These are phyloP conservation scores for Ramalina peruviana DNA, from an alignment of 495 filamentous ascomycete genomes.

Conservation along the genomic window DNA sequence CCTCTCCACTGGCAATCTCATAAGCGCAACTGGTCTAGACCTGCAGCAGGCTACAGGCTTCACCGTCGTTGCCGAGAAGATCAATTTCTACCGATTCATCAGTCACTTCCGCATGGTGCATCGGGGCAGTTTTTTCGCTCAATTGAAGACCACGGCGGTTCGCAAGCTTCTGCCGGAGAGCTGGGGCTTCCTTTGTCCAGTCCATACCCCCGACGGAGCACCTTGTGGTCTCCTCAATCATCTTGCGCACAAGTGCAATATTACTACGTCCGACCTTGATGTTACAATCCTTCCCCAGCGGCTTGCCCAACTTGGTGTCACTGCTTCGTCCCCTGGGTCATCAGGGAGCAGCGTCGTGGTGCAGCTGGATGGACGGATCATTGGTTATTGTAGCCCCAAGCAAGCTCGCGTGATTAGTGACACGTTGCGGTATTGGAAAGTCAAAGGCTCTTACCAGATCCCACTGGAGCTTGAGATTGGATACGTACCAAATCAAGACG, in stretches of 20 bases:
- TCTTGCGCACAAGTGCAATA: slow-evolving; percentile 86
- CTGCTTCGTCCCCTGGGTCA: slow-evolving; percentile 54
- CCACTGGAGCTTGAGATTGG: slow-evolving; percentile 81
- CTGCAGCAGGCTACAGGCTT: slow-evolving; percentile 89
- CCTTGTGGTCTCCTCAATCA: slow-evolving; percentile 94
- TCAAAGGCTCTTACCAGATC: slow-evolving; percentile 75
- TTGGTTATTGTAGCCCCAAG: slow-evolving; percentile 79
- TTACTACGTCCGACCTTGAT: slow-evolving; percentile 58
- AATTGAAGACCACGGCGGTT: slow-evolving; percentile 93
- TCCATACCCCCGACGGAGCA: slow-evolving; percentile 91
- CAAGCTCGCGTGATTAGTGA: slow-evolving; percentile 67
- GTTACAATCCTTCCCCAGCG: slow-evolving; percentile 56
- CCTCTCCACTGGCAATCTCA: slow-evolving; percentile 85
- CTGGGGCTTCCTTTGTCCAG: slow-evolving; percentile 95
- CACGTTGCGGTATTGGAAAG: slow-evolving; percentile 85
- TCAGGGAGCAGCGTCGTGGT: slow-evolving; percentile 70
- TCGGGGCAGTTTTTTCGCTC: slow-evolving; percentile 94
- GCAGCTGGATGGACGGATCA: slow-evolving; percentile 74
- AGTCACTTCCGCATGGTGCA: slow-evolving; percentile 99
- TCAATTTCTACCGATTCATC: slow-evolving; percentile 98
- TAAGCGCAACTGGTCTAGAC: slow-evolving; percentile 82
- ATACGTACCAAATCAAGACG: slow-evolving; percentile 69
- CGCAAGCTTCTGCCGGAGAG: slow-evolving; percentile 90
- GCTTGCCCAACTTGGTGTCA: slow-evolving; percentile 65
- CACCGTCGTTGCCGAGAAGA: slow-evolving; percentile 93